phyloP scores from a whole-genome alignment of 257 asterid genomes.

The Avicennia marina region DNA sequence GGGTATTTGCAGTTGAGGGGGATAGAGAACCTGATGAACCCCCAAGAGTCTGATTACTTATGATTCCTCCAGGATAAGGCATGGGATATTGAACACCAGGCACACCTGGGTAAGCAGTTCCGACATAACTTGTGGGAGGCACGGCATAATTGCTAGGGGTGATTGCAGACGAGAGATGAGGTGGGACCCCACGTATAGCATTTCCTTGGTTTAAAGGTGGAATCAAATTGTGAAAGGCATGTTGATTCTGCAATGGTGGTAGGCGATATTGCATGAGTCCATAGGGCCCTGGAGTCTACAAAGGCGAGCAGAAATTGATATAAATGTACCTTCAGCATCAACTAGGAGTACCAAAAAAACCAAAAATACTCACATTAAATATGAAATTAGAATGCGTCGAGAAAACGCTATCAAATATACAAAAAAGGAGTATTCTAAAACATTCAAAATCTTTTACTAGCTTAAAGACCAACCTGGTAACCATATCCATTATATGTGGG shows the following conservation, averaged over 20 bases:
- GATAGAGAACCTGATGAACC: slow-evolving; percentile 55
- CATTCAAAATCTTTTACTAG: too few relatives aligned
- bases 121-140: slow-evolving; percentile 54
- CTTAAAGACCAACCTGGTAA: slow-evolving; percentile 92
- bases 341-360: background rate
- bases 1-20: slow-evolving; percentile 52
- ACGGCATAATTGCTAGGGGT: slow-evolving; percentile 60
- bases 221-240: slow-evolving; percentile 49
- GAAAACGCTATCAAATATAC: too few relatives aligned
- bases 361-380: slow-evolving; percentile 2
- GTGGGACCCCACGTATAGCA: slow-evolving; percentile 52
- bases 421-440: too few relatives aligned
- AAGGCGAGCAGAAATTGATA: slow-evolving; percentile 29
- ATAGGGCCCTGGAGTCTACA: slow-evolving; percentile 82
- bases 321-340: slow-evolving; percentile 25
- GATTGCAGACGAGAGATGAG: slow-evolving; percentile 64
- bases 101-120: slow-evolving; percentile 59
- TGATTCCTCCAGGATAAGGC: slow-evolving; percentile 57
- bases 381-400: slow-evolving; percentile 1
- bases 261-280: too few relatives aligned
- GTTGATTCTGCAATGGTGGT: slow-evolving; percentile 73
- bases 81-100: slow-evolving; percentile 74
- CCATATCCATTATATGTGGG: slow-evolving; percentile 88
- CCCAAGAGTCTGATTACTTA: slow-evolving; percentile 41
- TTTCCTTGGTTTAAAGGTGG: slow-evolving; percentile 68